Evolutionary conservation across 208 protist genomes (phyloP).

Genomic region (Leishmania tarentolae): DNA sequence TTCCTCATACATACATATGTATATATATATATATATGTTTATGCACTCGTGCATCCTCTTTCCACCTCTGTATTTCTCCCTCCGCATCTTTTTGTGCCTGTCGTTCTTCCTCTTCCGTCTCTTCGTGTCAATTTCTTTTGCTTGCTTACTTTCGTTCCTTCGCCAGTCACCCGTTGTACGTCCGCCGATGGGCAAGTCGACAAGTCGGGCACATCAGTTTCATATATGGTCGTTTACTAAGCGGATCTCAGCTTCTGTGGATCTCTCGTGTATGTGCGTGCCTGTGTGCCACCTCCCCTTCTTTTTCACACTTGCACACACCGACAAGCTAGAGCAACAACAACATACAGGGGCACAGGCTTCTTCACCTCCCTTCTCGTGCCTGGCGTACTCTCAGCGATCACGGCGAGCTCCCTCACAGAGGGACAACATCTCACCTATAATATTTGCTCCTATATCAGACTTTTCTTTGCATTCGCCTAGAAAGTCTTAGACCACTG

Average conservation of each 20-base stretch:
- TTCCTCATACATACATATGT: no score
- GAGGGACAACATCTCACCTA: neutral
- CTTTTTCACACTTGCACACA: constrained; percentile 17
- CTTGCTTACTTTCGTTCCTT: neutral
- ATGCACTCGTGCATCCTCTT: neutral
- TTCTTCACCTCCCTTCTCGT: constrained; percentile 1
- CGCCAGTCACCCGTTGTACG: neutral
- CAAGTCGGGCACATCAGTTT: neutral
- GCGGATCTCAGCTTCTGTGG: constrained; percentile 1
- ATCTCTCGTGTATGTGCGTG: neutral
- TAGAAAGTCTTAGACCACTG: neutral
- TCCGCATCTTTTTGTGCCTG: neutral
- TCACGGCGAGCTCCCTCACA: neutral
- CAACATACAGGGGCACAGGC: neutral
- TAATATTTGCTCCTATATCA: neutral
- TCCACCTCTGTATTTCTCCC: neutral
- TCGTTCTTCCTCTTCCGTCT: neutral
- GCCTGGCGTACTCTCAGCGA: neutral
- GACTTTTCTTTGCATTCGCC: constrained; percentile 1
- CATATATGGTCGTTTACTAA: constrained; percentile 4
- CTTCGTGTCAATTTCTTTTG: neutral
- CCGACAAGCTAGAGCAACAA: neutral
- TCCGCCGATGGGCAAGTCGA: neutral
- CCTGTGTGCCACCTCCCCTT: no score
- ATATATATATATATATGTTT: neutral